Conservation (phyloP, 169 alveolate species). For the Cryptosporidium tyzzeri region DNA sequence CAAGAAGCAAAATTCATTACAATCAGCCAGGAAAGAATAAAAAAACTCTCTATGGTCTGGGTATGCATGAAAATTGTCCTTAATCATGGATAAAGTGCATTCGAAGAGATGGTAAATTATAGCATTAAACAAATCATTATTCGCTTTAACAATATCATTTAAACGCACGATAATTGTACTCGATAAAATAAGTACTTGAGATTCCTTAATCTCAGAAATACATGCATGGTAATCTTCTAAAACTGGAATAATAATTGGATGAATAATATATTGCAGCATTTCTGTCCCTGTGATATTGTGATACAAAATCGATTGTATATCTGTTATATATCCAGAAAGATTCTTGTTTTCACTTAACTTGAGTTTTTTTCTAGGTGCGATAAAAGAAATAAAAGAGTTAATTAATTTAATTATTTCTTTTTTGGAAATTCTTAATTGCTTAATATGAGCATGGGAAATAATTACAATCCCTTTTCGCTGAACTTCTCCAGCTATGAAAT, state of each 20-base stretch:
- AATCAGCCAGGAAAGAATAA: slow-evolving; percentile 86
- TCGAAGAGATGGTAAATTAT: slow-evolving; percentile 88
- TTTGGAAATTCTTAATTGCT: slow-evolving; percentile 66
- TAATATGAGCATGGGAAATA: slow-evolving; percentile 45
- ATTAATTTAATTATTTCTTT: slow-evolving; percentile 57
- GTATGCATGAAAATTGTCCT: slow-evolving; percentile 90
- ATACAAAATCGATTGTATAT: slow-evolving; percentile 25
- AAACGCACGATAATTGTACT: slow-evolving; percentile 46
- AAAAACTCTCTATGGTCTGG: slow-evolving; percentile 92
- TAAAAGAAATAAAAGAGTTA: slow-evolving; percentile 49
- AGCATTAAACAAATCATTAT: slow-evolving; percentile 84
- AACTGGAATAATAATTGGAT: slow-evolving; percentile 49
- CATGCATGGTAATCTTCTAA: slow-evolving; percentile 62
- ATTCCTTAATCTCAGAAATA: slow-evolving; percentile 40
- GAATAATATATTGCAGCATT: slow-evolving; percentile 49
- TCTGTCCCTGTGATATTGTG: slow-evolving; percentile 68
- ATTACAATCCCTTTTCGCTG: slow-evolving; percentile 50
- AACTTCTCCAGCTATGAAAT: slow-evolving; percentile 19
- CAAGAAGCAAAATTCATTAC: slow-evolving; percentile 85
- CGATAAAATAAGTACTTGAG: slow-evolving; percentile 44
- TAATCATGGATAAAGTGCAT: slow-evolving; percentile 90
- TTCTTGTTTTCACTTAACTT: slow-evolving; percentile 45
- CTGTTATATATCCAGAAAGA: slow-evolving; percentile 35
- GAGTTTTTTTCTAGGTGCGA: slow-evolving; percentile 67
- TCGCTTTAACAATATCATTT: slow-evolving; percentile 40